Conservation (phyloP, 495 filamentous ascomycete genomes). For the Hypomontagnella submonticulosa region DNA sequence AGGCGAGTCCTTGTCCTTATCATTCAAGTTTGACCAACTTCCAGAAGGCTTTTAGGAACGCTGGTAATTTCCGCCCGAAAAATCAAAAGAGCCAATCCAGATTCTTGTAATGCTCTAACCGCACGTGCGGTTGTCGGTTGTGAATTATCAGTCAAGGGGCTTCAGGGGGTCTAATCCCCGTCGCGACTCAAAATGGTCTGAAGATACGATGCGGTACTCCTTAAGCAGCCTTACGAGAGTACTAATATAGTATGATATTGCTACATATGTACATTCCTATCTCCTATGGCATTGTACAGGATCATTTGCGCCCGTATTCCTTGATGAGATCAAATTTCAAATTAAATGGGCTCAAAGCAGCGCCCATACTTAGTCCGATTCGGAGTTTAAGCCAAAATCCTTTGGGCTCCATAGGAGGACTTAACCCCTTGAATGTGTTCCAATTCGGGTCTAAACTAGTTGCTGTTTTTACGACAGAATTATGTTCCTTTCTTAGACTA, state of each 20-base stretch:
- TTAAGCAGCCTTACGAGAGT: constrained; percentile 19
- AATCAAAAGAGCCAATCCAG: constrained; percentile 35
- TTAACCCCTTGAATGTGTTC: too few relatives aligned
- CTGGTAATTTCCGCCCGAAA: constrained; percentile 31
- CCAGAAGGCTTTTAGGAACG: constrained; percentile 32
- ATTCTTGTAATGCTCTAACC: constrained; percentile 26
- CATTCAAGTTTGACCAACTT: constrained; percentile 24
- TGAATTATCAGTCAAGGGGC: constrained; percentile 21
- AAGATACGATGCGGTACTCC: constrained; percentile 15
- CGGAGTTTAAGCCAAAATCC: constrained; percentile 24
- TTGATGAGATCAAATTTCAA: constrained; percentile 13
- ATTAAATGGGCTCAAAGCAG: constrained; percentile 36
- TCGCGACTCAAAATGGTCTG: constrained; percentile 12
- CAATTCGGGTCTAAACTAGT: too few relatives aligned
- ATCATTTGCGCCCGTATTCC: too few relatives aligned
- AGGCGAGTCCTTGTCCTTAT: constrained; percentile 13
- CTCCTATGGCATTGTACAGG: constrained; percentile 5
- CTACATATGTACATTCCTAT: background rate
- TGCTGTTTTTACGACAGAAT: too few relatives aligned
- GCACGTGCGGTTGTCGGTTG: constrained; percentile 33
- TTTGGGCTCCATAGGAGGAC: background rate
- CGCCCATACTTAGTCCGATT: constrained; percentile 23
- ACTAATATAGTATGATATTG: background rate
- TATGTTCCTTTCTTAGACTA: too few relatives aligned
- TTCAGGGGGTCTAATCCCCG: constrained; percentile 24